Conservation (phyloP, 2,329 filamentous ascomycete species). For the Diaporthe sp. region DNA sequence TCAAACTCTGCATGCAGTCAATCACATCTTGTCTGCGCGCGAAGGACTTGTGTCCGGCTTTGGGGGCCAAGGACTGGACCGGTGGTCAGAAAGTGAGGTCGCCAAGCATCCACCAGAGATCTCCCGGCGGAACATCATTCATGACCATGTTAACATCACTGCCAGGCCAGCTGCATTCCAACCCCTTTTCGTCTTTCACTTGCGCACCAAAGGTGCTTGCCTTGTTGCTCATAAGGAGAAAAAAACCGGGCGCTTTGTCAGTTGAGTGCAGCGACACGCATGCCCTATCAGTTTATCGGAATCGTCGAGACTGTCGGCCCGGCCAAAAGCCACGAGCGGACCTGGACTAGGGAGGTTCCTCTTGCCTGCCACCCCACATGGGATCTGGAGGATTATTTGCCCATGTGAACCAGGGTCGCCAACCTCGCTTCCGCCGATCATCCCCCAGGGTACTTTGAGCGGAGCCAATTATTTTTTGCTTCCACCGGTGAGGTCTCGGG, state of each 20-base stretch:
- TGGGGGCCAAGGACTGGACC: constrained; percentile 20
- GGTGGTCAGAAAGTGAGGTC: constrained; percentile 13
- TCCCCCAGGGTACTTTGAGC: constrained; percentile 6
- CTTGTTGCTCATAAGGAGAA: background rate
- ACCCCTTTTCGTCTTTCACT: background rate
- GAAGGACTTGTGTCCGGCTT: background rate
- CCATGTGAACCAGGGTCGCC: constrained; percentile 18
- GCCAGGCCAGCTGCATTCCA: constrained; percentile 9
- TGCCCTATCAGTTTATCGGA: background rate
- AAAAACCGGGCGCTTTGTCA: background rate
- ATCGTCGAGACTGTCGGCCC: background rate
- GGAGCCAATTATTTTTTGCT: constrained; percentile 1
- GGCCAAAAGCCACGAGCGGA: background rate
- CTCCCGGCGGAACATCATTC: constrained; percentile 22
- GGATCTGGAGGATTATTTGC: constrained; percentile 21
- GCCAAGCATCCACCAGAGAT: constrained; percentile 28
- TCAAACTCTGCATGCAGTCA: constrained; percentile 22
- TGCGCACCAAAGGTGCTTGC: background rate
- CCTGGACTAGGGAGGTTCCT: background rate
- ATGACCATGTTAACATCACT: constrained; percentile 11
- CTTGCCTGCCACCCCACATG: constrained; percentile 20
- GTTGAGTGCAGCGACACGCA: background rate
- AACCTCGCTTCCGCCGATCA: constrained; percentile 32
- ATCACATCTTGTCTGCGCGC: constrained; percentile 14
- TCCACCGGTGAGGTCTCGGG: constrained; percentile 20